Evolutionary conservation across 1,284 basidiomycete genomes (phyloP), one percentile per base, ranked within the genome.

Genomic region (Ganoderma leucocontextum): DNA sequence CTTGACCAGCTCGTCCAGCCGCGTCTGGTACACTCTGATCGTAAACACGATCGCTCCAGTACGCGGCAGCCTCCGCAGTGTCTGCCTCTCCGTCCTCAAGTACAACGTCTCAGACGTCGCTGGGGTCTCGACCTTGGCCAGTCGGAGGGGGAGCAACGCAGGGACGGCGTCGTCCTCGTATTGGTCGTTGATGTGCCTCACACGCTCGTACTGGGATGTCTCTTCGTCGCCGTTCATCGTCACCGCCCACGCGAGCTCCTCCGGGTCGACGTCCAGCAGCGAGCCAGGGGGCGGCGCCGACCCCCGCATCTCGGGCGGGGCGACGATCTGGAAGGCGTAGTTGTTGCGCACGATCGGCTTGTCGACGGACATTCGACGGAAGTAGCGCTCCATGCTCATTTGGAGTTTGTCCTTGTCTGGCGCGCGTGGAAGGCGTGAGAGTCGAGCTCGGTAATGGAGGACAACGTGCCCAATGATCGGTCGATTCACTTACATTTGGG

Each of bases 21-120:
- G 86, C n/a, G 86, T 87, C 68, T 91, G 74, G 77, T 94, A 93
- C 44, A 91, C 91, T 19, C 91, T 84, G 73, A 95, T 91, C 52
- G 90, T 91, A 77, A 95, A 95, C n/a, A 91, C 82, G 53, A 95
- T 84, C 17, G 88, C 91, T 2, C 93, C 92, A 33, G 86, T 89
- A 12, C 83, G 81, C 2, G 89, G 86, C 19, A 94, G 83, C 33
- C 93, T 83, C 44, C 93, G 83, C 63, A 95, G 80, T 12, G 90
- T 92, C 80, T 95, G 93, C 42, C 91, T 82, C 76, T 95, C 93
- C 13, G 86, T 86, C 62, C 94, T 83, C 65, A 93, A 79, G 13
- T 87, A 85, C 55, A 94, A 79, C 53, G 82, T 86, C 35, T 83
- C 80, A 29, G 87, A 82, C 19, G 70, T 73, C 62, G n/a, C 78